Evolutionary conservation across 2,329 filamentous ascomycete species (phyloP), one percentile per base, ranked within the genome.

Genomic region (Raffaelea arxii): DNA sequence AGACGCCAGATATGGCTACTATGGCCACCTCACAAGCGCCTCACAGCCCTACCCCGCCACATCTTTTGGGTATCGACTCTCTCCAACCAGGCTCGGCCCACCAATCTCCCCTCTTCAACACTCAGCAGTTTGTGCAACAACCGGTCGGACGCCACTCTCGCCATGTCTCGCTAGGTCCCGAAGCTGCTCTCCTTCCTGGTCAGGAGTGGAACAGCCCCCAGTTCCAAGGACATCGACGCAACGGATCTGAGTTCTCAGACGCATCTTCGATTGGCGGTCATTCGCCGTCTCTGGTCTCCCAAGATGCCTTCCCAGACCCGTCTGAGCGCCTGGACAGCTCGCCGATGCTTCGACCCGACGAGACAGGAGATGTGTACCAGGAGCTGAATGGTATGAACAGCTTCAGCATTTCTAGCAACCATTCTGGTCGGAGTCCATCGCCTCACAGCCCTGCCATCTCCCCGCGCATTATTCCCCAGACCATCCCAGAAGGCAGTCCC

Each of bases 211-310:
- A 55, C 14, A 54, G 50, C 2, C 64, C 69, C 14, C 74, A 78
- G 49, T 96, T 94, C 59, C 83, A 86, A 54, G 73, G 78, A n/a
- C 91, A 96, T 61, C 78, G 89, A 55, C 80, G 90, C 58, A 82
- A 79, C 32, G 86, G 87, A 1, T 96, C 90, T n/a, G 91, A 96
- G 56, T 88, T 84, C 58, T 95, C 89, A 3, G 91, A 96, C 55
- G 82, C 95, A 6, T 95, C 83, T 5, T 94, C 88, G 18, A 86
- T 82, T 16, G 82, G 86, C 21, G 85, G 82, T 22, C 56, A 58
- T 25, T 96, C 91, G 18, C 91, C 91, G 4, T 88, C 87, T 58
- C 67, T 95, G 48, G 77, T 76, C 24, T 84, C 84, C 54, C 75
- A 84, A 50, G 90, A 96, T 57, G 78, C 71, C 52, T 94, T 94